These are phyloP conservation scores for Cinchona pubescens DNA, from an alignment of 257 asterid species.

Conservation along the genomic window DNA sequence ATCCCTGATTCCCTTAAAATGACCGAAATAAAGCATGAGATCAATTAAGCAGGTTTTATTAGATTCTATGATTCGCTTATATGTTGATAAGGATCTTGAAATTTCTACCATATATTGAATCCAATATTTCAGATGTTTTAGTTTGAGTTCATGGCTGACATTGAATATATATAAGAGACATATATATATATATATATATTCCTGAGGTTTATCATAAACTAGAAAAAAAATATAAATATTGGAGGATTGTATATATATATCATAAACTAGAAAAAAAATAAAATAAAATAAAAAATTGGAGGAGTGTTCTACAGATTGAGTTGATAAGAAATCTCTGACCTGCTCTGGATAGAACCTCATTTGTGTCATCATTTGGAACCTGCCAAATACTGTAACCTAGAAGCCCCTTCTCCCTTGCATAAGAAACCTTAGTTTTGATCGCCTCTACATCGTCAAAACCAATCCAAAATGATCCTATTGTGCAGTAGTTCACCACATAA, in stretches of 20 bases:
- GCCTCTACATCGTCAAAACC: constrained; percentile 38
- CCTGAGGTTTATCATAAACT: not conserved
- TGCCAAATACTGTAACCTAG: constrained; percentile 32
- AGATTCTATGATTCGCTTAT: not conserved
- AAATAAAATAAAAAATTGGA: too few relatives aligned
- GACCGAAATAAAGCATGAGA: not conserved
- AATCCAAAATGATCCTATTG: constrained; percentile 27
- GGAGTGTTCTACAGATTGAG: not conserved
- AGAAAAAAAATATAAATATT: too few relatives aligned
- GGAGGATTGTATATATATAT: too few relatives aligned
- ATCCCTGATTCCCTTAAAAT: too few relatives aligned
- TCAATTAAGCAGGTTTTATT: not conserved
- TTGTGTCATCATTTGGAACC: constrained; percentile 28
- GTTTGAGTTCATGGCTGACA: not conserved
- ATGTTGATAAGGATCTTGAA: not conserved
- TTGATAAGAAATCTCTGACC: constrained; percentile 15
- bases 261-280: too few relatives aligned
- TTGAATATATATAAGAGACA: too few relatives aligned
- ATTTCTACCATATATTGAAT: not conserved
- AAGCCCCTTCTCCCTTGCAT: constrained; percentile 34
- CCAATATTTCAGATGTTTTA: not conserved
- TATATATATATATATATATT: too few relatives aligned
- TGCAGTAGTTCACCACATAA: constrained; percentile 28
- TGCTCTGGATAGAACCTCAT: constrained; percentile 31
- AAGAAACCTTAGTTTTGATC: constrained; percentile 33